phyloP scores from a whole-genome alignment of 1,284 basidiomycete species.

The Rhodotorula sp. region DNA sequence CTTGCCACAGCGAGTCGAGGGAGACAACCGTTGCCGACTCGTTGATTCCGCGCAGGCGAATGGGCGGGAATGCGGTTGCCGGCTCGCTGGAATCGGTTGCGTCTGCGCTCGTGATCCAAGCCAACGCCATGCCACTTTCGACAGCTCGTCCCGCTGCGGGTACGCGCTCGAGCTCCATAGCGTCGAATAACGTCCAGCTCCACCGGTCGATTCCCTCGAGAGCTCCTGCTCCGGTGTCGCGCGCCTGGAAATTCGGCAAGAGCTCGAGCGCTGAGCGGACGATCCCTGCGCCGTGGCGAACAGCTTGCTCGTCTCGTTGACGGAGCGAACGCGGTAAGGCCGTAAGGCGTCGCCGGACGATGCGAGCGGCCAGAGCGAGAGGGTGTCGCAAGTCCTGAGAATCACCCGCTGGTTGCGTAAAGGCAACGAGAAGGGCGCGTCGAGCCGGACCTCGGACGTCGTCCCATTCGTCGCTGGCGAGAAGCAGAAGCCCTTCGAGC shows the following conservation, averaged over 20 bases:
- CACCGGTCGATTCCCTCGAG: constrained; percentile 78
- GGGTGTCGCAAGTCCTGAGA: constrained; percentile 40
- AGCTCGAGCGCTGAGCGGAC: constrained; percentile 68
- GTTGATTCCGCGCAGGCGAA: constrained; percentile 2
- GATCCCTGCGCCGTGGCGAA: constrained; percentile 64
- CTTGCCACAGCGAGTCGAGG: constrained; percentile 67
- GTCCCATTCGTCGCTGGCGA: constrained; percentile 60
- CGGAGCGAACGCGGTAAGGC: constrained; percentile 70
- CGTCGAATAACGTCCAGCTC: constrained; percentile 77
- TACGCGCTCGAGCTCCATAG: constrained; percentile 67
- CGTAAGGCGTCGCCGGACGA: constrained; percentile 61
- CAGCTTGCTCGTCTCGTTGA: constrained; percentile 66
- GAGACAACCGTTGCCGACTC: neutral
- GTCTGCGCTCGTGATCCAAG: constrained; percentile 55
- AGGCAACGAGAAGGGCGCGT: constrained; percentile 49
- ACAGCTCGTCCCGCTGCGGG: constrained; percentile 52
- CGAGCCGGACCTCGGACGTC: constrained; percentile 60
- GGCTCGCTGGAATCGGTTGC: constrained; percentile 39
- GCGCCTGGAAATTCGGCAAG: constrained; percentile 48
- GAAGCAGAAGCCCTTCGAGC: constrained; percentile 65
- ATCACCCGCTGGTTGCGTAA: constrained; percentile 34
- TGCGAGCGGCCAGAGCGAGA: constrained; percentile 38
- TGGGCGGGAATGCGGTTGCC: constrained; percentile 42
- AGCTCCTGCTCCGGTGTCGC: constrained; percentile 47
- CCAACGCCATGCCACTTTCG: constrained; percentile 51